Evolutionary conservation across 805 yeast species (phyloP).

Genomic region (Candida hispaniensis): DNA sequence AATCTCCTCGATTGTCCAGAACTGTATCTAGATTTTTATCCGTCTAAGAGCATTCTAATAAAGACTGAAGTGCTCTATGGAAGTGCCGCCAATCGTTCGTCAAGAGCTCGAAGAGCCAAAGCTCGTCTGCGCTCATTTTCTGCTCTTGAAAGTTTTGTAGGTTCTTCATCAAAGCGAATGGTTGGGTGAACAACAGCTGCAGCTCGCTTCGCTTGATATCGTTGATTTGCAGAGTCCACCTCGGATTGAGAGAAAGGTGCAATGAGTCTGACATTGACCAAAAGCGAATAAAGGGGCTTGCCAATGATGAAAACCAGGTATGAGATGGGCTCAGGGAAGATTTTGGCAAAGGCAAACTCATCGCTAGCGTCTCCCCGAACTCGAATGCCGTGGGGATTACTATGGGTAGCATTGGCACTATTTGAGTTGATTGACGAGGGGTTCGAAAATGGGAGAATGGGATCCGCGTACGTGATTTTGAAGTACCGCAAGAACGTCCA

Average conservation of each 20-base stretch:
- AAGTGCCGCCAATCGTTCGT: slow-evolving; percentile 22
- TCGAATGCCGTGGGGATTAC: slow-evolving; percentile 23
- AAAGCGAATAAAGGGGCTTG: slow-evolving; percentile 32
- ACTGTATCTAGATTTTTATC: no score
- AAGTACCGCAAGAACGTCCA: slow-evolving; percentile 74
- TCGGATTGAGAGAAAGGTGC: slow-evolving; percentile 57
- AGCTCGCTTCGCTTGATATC: slow-evolving; percentile 25
- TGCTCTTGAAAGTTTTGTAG: slow-evolving; percentile 20
- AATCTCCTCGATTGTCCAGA: no score
- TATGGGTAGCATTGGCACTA: slow-evolving; percentile 12
- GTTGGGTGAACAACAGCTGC: slow-evolving; percentile 10
- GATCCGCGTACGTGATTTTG: slow-evolving; percentile 48
- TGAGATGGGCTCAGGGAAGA: slow-evolving; percentile 56
- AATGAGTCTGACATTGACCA: slow-evolving; percentile 38
- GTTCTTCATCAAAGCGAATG: slow-evolving; percentile 19
- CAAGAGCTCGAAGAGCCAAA: slow-evolving; percentile 29
- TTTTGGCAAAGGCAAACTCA: slow-evolving; percentile 69
- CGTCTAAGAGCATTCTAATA: no score
- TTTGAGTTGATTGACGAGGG: slow-evolving; percentile 8
- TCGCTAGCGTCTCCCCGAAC: slow-evolving; percentile 82
- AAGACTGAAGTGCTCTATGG: no score
- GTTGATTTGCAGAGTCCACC: slow-evolving; percentile 60
- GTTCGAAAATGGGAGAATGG: slow-evolving; percentile 37
- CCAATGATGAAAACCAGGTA: slow-evolving; percentile 39
- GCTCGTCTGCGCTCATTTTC: slow-evolving; percentile 30